Percentiles rank a stretch among this genome's conserved stretches.
Evolutionary conservation across 2,329 filamentous ascomycete genomes (phyloP).

Genomic region (Hirsutella thompsonii): DNA sequence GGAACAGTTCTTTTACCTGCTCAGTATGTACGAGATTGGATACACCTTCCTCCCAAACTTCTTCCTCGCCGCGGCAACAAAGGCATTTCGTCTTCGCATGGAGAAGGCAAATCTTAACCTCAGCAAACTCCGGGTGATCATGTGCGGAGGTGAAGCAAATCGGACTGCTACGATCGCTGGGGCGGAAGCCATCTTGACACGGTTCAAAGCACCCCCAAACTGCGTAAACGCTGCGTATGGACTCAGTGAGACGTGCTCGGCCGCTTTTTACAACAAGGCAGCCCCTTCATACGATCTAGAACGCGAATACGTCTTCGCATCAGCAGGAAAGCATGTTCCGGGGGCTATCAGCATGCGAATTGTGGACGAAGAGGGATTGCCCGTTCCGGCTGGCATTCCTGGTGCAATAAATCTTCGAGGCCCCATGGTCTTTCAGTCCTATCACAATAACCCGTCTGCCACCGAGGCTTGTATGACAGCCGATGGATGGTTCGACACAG

Average conservation of each 20-base stretch:
- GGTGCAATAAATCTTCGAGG: slow-evolving; percentile 48
- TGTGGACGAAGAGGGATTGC: too few species aligned
- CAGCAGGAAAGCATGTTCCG: slow-evolving; percentile 22
- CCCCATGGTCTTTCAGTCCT: slow-evolving; percentile 49
- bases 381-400: too few species aligned
- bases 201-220: slow-evolving; percentile 16
- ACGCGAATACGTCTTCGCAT: slow-evolving; percentile 23
- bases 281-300: slow-evolving; percentile 21
- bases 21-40: slow-evolving; percentile 25
- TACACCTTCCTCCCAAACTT: slow-evolving; percentile 31
- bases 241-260: slow-evolving; percentile 41
- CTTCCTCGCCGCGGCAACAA: slow-evolving; percentile 15
- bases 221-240: slow-evolving; percentile 29
- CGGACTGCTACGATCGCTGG: slow-evolving; percentile 17
- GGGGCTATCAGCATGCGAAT: too few species aligned
- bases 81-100: too few species aligned
- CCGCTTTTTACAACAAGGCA: slow-evolving; percentile 26
- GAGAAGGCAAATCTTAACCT: too few species aligned
- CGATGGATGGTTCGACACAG: slow-evolving; percentile 29
- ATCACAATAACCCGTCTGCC: slow-evolving; percentile 45
- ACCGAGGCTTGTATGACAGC: slow-evolving; percentile 43
- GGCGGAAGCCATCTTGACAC: slow-evolving; percentile 14
- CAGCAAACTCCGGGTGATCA: too few species aligned
- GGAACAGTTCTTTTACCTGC: slow-evolving; percentile 21
- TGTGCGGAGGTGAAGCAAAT: slow-evolving; percentile 34